Evolutionary conservation across 116 monocot species (phyloP).

Genomic region (Thalassia testudinum): DNA sequence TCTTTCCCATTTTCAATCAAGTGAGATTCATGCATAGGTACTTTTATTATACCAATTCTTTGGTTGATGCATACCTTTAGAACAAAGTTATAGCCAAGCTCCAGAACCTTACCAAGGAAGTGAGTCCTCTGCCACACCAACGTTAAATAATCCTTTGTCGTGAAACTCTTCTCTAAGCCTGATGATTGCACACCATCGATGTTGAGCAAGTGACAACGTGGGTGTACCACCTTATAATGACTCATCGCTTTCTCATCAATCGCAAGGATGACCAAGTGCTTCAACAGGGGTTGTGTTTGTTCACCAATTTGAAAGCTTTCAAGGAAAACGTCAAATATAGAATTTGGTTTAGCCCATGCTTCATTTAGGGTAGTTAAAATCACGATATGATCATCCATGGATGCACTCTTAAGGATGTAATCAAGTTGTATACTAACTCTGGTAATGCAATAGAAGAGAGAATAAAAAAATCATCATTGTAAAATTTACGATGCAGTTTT

Average conservation of each 20-base stretch:
- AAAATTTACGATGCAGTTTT: too few relatives aligned
- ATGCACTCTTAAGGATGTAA: conserved; percentile 11
- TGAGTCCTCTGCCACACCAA: conserved; percentile 20
- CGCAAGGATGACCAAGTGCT: conserved; percentile 18
- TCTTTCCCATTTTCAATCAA: too few relatives aligned
- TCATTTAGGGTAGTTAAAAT: conserved; percentile 26
- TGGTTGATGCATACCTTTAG: conserved; percentile 9
- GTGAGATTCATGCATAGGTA: too few relatives aligned
- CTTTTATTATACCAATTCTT: too few relatives aligned
- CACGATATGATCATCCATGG: conserved; percentile 22
- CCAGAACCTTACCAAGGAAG: conserved; percentile 14
- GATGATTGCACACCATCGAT: conserved; percentile 7
- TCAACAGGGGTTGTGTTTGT: conserved; percentile 6
- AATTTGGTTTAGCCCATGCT: conserved; percentile 19
- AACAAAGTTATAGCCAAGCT: conserved; percentile 34
- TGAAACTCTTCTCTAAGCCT: conserved; percentile 9
- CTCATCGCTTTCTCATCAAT: conserved; percentile 14
- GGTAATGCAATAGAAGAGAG: too few relatives aligned
- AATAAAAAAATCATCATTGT: too few relatives aligned
- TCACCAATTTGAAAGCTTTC: conserved; percentile 24
- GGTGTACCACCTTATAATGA: conserved; percentile 11
- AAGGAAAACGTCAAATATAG: conserved; percentile 26
- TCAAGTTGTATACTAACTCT: too few relatives aligned
- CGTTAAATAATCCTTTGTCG: conserved; percentile 11
- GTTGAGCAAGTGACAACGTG: conserved; percentile 17